phyloP scores from a whole-genome alignment of 108 stramenopile genomes.

The Pseudonitzschia delicatissima region DNA sequence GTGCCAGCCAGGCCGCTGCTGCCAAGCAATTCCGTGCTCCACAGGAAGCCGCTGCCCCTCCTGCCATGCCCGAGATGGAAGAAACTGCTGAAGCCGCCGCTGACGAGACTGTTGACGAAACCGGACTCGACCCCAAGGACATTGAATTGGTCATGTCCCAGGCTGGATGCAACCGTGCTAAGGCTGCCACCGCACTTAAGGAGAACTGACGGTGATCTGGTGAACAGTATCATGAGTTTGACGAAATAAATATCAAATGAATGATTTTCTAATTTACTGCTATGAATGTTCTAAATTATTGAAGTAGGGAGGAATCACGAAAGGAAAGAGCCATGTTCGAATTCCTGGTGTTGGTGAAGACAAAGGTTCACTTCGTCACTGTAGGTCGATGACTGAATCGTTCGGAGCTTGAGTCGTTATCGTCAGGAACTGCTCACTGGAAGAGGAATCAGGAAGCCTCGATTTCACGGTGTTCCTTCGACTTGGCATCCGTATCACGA shows the following conservation, averaged over 20 bases:
- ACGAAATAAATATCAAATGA: conserved; percentile 60
- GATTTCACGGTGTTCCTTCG: not conserved
- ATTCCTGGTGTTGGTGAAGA: too few relatives aligned
- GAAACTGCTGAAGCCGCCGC: conserved; percentile 35
- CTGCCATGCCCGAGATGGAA: conserved; percentile 35
- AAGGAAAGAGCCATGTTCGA: too few relatives aligned
- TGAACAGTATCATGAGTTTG: conserved; percentile 98
- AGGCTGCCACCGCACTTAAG: conserved; percentile 94
- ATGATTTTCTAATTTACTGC: not conserved
- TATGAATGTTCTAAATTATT: too few relatives aligned
- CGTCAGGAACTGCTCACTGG: too few relatives aligned
- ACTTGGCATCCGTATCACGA: not conserved
- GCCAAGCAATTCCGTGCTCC: conserved; percentile 85
- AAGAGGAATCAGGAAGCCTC: too few relatives aligned
- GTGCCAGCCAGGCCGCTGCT: conserved; percentile 76
- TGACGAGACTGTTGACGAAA: conserved; percentile 91
- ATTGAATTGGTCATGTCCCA: conserved; percentile 96
- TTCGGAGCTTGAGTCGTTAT: too few relatives aligned
- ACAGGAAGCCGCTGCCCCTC: conserved; percentile 44
- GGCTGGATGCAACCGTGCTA: conserved; percentile 77
- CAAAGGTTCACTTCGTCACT: too few relatives aligned
- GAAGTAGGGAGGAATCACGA: too few relatives aligned
- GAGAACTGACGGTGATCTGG: conserved; percentile 94
- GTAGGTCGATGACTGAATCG: too few relatives aligned
- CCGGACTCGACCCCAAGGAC: conserved; percentile 94